A percentile compares a stretch with the other conserved stretches of the same genome.
Evolutionary conservation across 164 flowering plant genomes (phyloP).

Genomic region (Sextonia rubra): DNA sequence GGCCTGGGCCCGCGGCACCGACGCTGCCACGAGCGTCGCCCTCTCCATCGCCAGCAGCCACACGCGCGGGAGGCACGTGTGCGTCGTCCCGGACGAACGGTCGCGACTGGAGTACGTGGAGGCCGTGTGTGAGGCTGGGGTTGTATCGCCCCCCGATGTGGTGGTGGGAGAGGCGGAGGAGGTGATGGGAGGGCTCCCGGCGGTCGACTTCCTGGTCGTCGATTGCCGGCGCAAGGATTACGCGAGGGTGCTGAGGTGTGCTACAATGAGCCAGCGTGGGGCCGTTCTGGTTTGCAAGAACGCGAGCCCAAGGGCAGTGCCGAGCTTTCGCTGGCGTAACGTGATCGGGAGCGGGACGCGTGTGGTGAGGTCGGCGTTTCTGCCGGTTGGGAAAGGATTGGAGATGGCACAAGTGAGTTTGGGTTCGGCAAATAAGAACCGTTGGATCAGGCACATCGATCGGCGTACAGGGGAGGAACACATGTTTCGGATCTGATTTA

Average conservation of each 20-base stretch:
- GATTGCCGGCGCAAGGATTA: conserved; percentile 50
- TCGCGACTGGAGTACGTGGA: conserved; percentile 47
- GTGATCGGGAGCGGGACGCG: conserved; percentile 33
- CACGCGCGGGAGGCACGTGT: conserved; percentile 62
- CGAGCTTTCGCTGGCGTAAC: conserved; percentile 45
- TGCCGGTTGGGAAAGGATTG: conserved; percentile 81
- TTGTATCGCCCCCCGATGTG: conserved; percentile 32
- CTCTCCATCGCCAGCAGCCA: conserved; percentile 59
- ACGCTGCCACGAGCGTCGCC: conserved; percentile 54
- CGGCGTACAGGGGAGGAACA: conserved; percentile 43
- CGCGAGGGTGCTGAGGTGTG: conserved; percentile 38
- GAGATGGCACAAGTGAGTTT: conserved; percentile 68
- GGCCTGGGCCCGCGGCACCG: conserved; percentile 59
- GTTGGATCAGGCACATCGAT: conserved; percentile 64
- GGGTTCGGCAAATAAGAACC: conserved; percentile 18
- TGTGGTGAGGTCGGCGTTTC: conserved; percentile 60
- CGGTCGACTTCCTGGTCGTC: conserved; percentile 74
- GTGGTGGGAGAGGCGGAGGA: conserved; percentile 61
- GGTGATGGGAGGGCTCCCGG: conserved; percentile 41
- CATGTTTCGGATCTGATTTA: conserved; percentile 41
- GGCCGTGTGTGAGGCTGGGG: conserved; percentile 30
- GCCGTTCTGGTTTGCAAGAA: conserved; percentile 78
- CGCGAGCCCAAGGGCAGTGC: conserved; percentile 28
- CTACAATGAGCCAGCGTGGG: conserved; percentile 50
- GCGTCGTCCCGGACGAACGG: conserved; percentile 62